Evolutionary conservation across 495 filamentous ascomycete species (phyloP), one percentile per base, ranked within the genome.

Genomic region (Astrothelium subdiscretum): DNA sequence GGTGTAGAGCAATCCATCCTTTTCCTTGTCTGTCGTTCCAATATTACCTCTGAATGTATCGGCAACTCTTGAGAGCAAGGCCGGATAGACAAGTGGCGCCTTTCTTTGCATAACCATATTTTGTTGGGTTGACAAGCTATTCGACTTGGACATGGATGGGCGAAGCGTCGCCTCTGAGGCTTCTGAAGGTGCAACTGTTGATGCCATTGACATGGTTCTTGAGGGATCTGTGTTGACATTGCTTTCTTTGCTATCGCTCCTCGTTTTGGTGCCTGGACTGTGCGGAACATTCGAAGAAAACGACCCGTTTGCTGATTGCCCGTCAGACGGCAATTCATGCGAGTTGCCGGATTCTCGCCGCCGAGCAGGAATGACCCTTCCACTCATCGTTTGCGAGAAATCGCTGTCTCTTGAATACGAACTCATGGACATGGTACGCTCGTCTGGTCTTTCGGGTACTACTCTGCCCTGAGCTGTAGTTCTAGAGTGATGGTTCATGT

Each of bases 1-100:
- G 74, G 95, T 96, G 77, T 99, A 99, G 0, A 92, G 91, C 51
- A 99, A 76, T 32, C 90, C 92, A 79, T 99, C 97, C 81, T 99
- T 99, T 48, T 89, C 90, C 58, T 91, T 84, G 67, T 97, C 95
- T 29, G 84, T 85, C 42, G 91, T 77, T 11, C 83, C 74, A 32
- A 97, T 89, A 70, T 88, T 86, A 65, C 95, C 91, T 38, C 88
- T 83, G 74, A 99, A 96, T 44, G 86, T 86, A 70, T 96, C 89
- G 18, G 89, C 91, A 18, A 99, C 94, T 15, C 85, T 83, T 15
- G 94, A 96, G 42, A 99, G 81, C 26, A 97, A 72, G 22, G 95
- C 95, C 32, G 92, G 92, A 69, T 97, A 96, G 10, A 97, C 92
- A 22, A 97, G 77, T 6, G 92, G 88, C 18, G 87, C 84, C 63